Percentiles rank a stretch among this genome's conserved stretches.
Evolutionary conservation across 202 grass and related monocot species (phyloP).

Genomic region (Schoenoplectus tabernaemontani): DNA sequence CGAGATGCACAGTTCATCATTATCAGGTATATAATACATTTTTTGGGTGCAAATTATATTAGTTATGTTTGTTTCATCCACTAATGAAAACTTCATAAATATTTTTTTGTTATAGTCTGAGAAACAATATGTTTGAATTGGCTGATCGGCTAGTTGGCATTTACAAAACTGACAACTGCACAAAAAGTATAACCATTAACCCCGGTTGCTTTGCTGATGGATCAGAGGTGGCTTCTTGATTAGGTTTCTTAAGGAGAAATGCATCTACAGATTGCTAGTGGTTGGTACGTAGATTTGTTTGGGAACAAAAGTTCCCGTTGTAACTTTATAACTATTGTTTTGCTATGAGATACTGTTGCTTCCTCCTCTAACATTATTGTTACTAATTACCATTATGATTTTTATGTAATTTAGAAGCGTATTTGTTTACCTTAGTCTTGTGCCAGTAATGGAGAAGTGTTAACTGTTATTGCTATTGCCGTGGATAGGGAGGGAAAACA

Average conservation of each 20-base stretch:
- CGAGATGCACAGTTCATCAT: conserved; percentile 98
- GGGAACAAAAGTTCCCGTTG: conserved; percentile 41
- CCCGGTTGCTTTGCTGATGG: conserved; percentile 56
- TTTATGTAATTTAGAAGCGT: background rate
- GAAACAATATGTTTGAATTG: conserved; percentile 99
- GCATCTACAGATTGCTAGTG: background rate
- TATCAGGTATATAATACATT: conserved; percentile 54
- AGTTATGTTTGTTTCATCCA: background rate
- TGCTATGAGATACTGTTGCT: background rate
- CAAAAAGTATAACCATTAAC: conserved; percentile 86
- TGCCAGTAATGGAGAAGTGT: background rate
- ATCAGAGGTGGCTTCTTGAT: conserved; percentile 29
- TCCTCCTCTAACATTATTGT: background rate
- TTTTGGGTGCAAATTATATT: background rate
- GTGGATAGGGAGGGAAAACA: background rate
- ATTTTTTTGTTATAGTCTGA: conserved; percentile 39
- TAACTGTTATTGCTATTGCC: background rate
- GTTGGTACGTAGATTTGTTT: background rate
- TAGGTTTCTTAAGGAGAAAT: background rate
- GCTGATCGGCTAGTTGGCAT: conserved; percentile 87
- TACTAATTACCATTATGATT: background rate
- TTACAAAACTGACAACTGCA: conserved; percentile 99
- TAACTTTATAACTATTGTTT: background rate
- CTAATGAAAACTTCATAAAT: background rate
- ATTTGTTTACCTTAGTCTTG: background rate